Conservation (phyloP, 345 rosid species). For the Syzygium aromaticum region DNA sequence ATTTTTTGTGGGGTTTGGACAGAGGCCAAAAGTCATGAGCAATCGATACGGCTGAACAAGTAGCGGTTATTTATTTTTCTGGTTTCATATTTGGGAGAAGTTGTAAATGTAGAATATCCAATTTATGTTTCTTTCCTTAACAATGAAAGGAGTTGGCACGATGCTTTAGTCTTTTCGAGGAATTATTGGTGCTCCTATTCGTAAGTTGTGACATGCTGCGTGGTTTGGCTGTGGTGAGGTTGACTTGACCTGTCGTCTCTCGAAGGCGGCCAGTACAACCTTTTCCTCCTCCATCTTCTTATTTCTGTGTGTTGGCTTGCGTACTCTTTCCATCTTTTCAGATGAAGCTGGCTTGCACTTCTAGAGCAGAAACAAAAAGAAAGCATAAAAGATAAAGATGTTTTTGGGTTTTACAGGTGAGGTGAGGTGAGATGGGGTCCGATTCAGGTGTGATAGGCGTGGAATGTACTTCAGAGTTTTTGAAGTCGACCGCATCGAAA, state of each 20-base stretch:
- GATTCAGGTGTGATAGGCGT: background rate
- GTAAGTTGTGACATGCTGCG: background rate
- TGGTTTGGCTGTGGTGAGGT: background rate
- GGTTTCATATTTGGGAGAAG: background rate
- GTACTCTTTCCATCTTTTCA: background rate
- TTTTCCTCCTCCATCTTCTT: background rate
- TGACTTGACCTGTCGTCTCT: background rate
- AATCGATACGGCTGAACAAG: background rate
- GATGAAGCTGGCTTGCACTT: background rate
- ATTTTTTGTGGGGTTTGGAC: background rate
- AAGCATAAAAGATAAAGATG: background rate
- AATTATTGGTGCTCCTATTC: background rate
- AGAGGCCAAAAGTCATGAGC: background rate
- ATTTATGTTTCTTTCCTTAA: background rate
- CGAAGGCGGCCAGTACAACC: background rate
- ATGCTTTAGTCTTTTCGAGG: background rate
- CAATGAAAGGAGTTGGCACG: background rate
- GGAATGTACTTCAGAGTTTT: background rate
- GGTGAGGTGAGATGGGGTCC: background rate
- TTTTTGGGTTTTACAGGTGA: background rate
- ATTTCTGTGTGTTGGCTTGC: background rate
- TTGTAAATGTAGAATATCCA: background rate
- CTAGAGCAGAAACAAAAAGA: background rate
- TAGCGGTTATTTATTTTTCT: background rate
- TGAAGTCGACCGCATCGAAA: background rate